Conservation (phyloP, 352 stramenopile species). For the Pythium scleroteichum region DNA sequence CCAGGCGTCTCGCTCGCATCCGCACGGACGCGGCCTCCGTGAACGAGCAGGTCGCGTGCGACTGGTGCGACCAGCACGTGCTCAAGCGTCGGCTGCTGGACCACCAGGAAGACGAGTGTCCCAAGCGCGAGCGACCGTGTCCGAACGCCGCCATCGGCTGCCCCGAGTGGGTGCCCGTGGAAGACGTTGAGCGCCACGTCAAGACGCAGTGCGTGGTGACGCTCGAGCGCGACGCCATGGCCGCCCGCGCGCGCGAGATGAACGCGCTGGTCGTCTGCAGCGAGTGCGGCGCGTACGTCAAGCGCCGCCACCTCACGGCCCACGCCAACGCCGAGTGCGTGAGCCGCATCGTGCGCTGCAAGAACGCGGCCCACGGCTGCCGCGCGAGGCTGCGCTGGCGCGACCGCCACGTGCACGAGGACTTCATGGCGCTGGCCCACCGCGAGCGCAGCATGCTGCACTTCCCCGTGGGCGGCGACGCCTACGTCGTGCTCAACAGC, state of each 20-base stretch:
- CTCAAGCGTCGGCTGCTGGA: slow-evolving; percentile 70
- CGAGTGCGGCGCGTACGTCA: slow-evolving; percentile 53
- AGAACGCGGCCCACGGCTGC: slow-evolving; percentile 69
- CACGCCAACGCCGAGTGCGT: slow-evolving; percentile 55
- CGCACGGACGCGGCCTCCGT: slow-evolving; percentile 40
- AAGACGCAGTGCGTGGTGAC: slow-evolving; percentile 50
- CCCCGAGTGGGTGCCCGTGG: slow-evolving; percentile 70
- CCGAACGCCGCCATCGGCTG: slow-evolving; percentile 62
- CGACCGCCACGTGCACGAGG: slow-evolving; percentile 70
- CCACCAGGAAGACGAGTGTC: slow-evolving; percentile 80
- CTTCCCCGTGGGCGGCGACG: slow-evolving; percentile 48
- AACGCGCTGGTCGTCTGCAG: slow-evolving; percentile 42
- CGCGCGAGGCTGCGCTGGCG: slow-evolving; percentile 55
- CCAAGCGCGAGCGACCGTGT: slow-evolving; percentile 64
- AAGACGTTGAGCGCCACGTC: slow-evolving; percentile 53
- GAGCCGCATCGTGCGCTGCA: slow-evolving; percentile 65
- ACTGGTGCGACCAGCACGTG: slow-evolving; percentile 63
- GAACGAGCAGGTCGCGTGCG: slow-evolving; percentile 57
- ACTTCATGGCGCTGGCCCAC: slow-evolving; percentile 47
- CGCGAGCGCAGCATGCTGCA: slow-evolving; percentile 49
- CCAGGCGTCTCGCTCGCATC: slow-evolving; percentile 38
- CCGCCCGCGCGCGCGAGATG: slow-evolving; percentile 45
- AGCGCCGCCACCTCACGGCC: slow-evolving; percentile 36
- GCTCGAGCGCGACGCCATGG: slow-evolving; percentile 56
- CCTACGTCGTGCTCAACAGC: slow-evolving; percentile 44